phyloP scores from a whole-genome alignment of 2,329 filamentous ascomycete genomes.

The Alternaria sp. region DNA sequence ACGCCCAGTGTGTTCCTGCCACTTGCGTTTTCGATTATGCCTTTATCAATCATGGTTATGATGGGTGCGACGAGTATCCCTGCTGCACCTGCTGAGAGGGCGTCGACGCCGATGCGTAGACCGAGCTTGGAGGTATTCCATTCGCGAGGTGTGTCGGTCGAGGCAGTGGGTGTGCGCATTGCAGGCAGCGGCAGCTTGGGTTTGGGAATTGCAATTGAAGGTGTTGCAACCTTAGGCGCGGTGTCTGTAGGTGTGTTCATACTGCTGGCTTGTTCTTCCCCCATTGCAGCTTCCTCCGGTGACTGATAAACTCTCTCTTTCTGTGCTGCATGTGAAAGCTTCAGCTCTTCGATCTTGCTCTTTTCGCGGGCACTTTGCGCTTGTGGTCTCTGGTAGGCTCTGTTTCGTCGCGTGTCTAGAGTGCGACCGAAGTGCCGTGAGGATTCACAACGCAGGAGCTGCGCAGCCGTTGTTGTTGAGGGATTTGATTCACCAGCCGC shows the following conservation, averaged over 20 bases:
- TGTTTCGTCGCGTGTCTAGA: neutral
- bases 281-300: conserved; percentile 45
- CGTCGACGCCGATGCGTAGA: conserved; percentile 72
- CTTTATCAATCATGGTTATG: conserved; percentile 84
- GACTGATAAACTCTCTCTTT: conserved; percentile 37
- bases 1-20: conserved; percentile 67
- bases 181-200: conserved; percentile 13
- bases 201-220: conserved; percentile 10
- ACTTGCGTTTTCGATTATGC: conserved; percentile 84
- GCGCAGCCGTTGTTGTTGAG: conserved; percentile 6
- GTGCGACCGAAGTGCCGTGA: neutral
- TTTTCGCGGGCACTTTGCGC: neutral
- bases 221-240: conserved; percentile 4
- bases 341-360: neutral
- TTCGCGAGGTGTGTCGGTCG: conserved; percentile 12
- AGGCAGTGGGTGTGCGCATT: conserved; percentile 3
- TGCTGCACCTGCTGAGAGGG: conserved; percentile 73
- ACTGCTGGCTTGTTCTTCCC: conserved; percentile 28
- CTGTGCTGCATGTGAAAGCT: conserved; percentile 41
- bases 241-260: conserved; percentile 5
- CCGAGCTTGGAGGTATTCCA: conserved; percentile 83
- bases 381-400: neutral
- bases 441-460: neutral
- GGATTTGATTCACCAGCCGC: conserved; percentile 14
- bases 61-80: conserved; percentile 81